Evolutionary conservation across 352 stramenopile species (phyloP), one percentile per base, ranked within the genome.

Genomic region (Globisporangium irregulare): DNA sequence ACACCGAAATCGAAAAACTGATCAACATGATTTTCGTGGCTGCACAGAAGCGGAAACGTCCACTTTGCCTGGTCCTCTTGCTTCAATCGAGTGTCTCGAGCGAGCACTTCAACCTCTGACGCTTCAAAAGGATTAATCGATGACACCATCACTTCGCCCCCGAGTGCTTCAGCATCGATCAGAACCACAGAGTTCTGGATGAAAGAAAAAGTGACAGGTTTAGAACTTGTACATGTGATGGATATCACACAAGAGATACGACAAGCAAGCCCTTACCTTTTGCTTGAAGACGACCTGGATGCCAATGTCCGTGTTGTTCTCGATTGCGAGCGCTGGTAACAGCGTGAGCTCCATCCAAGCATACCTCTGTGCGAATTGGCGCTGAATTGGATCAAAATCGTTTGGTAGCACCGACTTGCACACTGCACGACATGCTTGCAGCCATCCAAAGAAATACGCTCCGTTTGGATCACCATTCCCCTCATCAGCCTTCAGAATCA

Each of bases 271-370:
- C 57, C 43, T 25, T 46, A 87, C 80, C 70, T 80, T 79, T 46
- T 86, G 80, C 36, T 59, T 64, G 9, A 89, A 80, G 15, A 7
- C 60, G 25, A 89, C 64, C 10, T 8, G n/a, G 56, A 84, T 32
- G 5, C 57, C 50, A 24, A 74, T 57, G 58, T 82, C 72, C 46
- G 69, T 76, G 0, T 12, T 74, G 70, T 89, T 87, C 24, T 80
- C 67, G 22, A 84, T 62, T 24, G 55, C 69, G 9, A 89, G 63
- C 34, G 76, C 79, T 50, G 81, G 79, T 66, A 74, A 84, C 14
- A 89, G 67, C 22, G 72, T 77, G 41, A 82, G 48, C 53, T 86
- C 81, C 67, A 87, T 74, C 81, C 81, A 89, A 29, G 77, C 72
- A 62, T 85, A 89, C 2, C 79, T 68, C 61, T 76, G 71, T 1